Evolutionary conservation across 345 rosid species (phyloP), one percentile per base, ranked within the genome.

Genomic region (Hibiscus trionum): DNA sequence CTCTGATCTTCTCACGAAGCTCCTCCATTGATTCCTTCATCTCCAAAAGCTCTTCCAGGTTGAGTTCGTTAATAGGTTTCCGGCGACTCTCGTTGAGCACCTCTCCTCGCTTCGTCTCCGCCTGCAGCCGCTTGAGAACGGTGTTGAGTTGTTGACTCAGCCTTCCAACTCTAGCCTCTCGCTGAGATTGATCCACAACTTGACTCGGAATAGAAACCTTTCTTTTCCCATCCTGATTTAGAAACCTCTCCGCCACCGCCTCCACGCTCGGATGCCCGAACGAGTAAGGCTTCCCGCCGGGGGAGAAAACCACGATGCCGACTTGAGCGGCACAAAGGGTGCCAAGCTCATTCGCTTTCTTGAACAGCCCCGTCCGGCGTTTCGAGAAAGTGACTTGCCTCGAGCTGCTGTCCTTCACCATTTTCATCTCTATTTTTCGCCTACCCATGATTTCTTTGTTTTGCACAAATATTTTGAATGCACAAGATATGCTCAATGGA

Each of bases 351-450:
- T 83, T 78, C 0, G 92, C 92, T 71, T 89, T 89, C 86, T 87
- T 87, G 87, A 87, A 89, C 57, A 89, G 72, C 37, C 95, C 95
- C 0, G 77, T 77, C 57, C 90, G 78, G 3, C 92, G 89, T 73
- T 86, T 89, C 0, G 95, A 89, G 62, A 89, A 89, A 33, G 92
- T 89, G 8, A 89, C 95, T 27, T 89, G 90, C 75, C 88, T 79
- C 14, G 89, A 70, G 80, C 80, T 77, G 71, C 80, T 79, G 73
- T 89, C 82, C 53, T 79, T 83, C 62, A 87, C 90, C 81, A 83
- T 74, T 71, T 82, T 75, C 79, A 89, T 89, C 84, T 87, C 82
- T 65, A 89, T 86, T 83, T 85, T 89, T 72, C 83, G 76, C 50
- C 89, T 77, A 50, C 92, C 90, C 95, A 87, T 89, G 60, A 15